Conservation (phyloP, 164 flowering plant genomes). For the Aristolochia contorta region DNA sequence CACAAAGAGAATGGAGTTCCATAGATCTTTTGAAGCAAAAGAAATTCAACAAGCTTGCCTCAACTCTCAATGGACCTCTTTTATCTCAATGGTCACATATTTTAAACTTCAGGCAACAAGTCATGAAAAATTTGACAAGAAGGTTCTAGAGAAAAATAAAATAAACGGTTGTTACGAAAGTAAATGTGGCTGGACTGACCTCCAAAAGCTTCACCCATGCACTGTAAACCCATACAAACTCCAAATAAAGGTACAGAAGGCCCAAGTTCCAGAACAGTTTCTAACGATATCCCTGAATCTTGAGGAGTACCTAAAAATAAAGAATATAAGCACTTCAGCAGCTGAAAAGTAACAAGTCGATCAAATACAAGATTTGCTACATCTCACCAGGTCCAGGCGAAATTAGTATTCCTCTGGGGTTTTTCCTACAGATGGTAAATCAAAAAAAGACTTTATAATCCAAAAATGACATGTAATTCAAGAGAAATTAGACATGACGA, state of each 20-base stretch:
- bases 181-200: conserved; percentile 26
- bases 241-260: conserved; percentile 83
- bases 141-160: not conserved
- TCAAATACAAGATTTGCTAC: not conserved
- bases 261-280: conserved; percentile 88
- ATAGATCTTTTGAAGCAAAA: too few species aligned
- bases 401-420: conserved; percentile 87
- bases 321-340: not conserved
- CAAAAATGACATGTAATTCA: not conserved
- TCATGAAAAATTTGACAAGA: too few species aligned
- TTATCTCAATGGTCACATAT: too few species aligned
- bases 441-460: not conserved
- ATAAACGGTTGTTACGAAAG: not conserved
- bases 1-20: too few species aligned
- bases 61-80: too few species aligned
- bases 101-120: too few species aligned
- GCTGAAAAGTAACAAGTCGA: not conserved
- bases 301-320: conserved; percentile 64
- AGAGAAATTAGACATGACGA: not conserved
- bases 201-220: conserved; percentile 99
- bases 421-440: conserved; percentile 39
- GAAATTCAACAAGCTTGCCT: too few species aligned
- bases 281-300: conserved; percentile 95
- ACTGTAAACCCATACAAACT: conserved; percentile 98
- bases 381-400: conserved; percentile 98